A percentile compares a stretch with the other conserved stretches of the same genome.
Conservation (phyloP, 306 rosid species). For the Canavalia ensiformis region DNA sequence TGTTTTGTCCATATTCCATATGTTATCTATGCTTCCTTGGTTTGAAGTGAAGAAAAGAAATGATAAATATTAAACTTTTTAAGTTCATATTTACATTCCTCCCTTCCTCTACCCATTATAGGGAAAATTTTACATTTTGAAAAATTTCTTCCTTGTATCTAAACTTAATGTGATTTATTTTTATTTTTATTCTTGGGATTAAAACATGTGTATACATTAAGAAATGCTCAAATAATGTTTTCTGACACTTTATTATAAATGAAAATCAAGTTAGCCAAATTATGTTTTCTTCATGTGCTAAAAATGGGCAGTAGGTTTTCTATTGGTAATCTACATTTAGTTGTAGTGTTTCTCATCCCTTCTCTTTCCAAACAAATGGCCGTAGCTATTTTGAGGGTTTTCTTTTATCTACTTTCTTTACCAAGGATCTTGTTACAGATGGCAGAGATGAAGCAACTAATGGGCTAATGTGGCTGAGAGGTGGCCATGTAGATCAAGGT, state of each 20-base stretch:
- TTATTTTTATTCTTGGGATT: background rate
- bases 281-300: background rate
- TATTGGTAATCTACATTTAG: background rate
- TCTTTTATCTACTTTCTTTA: constrained; percentile 32
- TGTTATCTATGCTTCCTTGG: background rate
- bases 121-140: background rate
- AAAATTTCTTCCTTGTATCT: background rate
- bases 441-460: constrained; percentile 76
- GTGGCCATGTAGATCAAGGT: constrained; percentile 77
- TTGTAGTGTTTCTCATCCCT: background rate
- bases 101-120: background rate
- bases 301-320: background rate
- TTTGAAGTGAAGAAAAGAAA: background rate
- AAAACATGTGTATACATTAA: background rate
- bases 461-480: constrained; percentile 86
- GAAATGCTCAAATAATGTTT: background rate
- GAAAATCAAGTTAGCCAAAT: background rate
- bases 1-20: background rate
- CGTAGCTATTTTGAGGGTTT: background rate
- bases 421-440: constrained; percentile 60
- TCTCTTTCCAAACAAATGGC: background rate
- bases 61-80: background rate
- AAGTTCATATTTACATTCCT: background rate
- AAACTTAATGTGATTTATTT: background rate
- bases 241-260: background rate